Evolutionary conservation across 257 asterid species (phyloP), one percentile per base, ranked within the genome.

Genomic region (Solanum microdontum): DNA sequence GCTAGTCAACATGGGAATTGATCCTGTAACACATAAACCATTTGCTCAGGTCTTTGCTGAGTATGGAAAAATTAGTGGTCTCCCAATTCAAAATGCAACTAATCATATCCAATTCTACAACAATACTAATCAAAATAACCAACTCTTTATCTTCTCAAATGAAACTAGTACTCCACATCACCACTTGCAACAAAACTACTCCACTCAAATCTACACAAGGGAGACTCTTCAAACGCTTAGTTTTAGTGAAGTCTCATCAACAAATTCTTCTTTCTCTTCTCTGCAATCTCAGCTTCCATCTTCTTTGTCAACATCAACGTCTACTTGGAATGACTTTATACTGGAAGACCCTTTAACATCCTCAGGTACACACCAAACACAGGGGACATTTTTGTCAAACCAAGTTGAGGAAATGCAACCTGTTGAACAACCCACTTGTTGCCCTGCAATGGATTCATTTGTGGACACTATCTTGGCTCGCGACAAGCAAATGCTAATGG

Each of bases 1-100:
- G 86, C 96, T 97, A 2, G 83, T 89, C 28, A 96, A 92, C 86
- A 92, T 95, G 96, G 99, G 98, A 87, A 94, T 97, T n/a, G 99
- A 97, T 82, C 99, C 99, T 2, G 89, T 97, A 21, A 97, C 99
- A 72, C 99, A 97, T 89, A 97, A 97, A 94, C 99, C 99, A 48
- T 92, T 96, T 91, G 92, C 99, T 45, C 99, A 97, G 92, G 93
- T 97, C 55, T 89, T 93, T 36, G 88, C 90, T 6, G 99, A 97
- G 66, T 95, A 92, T 75, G 97, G 95, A 15, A 94, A 91, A 89
- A 93, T 97, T 88, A 89, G 97, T 74, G 92, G 93, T 70, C 87
- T 91, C 15, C 91, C 94, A 26, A 87, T 86, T 90, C 26, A 80
- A 48, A 80, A 28, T 80, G 19, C 91, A 28, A 82, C 90, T 36